These are phyloP conservation scores for Nannochloropsis gaditana DNA, from an alignment of 108 stramenopile species.

Conservation along the genomic window DNA sequence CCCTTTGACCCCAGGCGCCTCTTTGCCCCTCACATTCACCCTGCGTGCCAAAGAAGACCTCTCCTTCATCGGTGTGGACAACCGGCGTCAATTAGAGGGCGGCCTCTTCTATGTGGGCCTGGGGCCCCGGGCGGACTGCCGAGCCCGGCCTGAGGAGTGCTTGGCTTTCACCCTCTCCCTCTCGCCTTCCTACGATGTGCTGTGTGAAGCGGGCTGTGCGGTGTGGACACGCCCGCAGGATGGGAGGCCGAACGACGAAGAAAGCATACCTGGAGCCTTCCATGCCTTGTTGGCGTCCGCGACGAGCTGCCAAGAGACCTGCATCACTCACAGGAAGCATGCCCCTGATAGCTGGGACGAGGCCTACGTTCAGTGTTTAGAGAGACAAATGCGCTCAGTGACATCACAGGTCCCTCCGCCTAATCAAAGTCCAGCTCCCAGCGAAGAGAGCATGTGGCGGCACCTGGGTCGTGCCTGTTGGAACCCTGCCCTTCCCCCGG, in stretches of 20 bases:
- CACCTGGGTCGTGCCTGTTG: not conserved
- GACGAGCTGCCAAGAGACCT: not conserved
- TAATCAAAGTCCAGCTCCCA: too few species aligned
- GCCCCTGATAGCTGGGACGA: conserved; percentile 2
- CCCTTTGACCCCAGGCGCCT: not conserved
- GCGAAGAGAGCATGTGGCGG: not conserved
- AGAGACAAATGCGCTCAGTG: not conserved
- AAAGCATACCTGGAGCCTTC: not conserved
- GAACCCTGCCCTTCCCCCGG: not conserved
- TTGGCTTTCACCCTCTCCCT: conserved; percentile 23
- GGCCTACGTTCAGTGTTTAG: not conserved
- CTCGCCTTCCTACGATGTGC: conserved; percentile 20
- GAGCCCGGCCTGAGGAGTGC: conserved; percentile 31
- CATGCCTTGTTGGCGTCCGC: not conserved
- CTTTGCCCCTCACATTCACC: conserved; percentile 29
- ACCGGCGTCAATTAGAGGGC: conserved; percentile 33
- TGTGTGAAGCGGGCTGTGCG: conserved; percentile 22
- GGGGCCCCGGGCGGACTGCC: conserved; percentile 39
- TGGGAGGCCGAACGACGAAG: not conserved
- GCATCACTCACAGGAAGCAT: not conserved
- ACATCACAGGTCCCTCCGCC: too few species aligned
- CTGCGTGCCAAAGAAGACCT: conserved; percentile 33
- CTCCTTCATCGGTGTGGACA: conserved; percentile 40
- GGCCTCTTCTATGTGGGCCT: conserved; percentile 38
- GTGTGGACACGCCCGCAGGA: not conserved